Evolutionary conservation across 768 basidiomycete genomes (phyloP), one percentile per base, ranked within the genome.

Genomic region (Boletellus emodensis): DNA sequence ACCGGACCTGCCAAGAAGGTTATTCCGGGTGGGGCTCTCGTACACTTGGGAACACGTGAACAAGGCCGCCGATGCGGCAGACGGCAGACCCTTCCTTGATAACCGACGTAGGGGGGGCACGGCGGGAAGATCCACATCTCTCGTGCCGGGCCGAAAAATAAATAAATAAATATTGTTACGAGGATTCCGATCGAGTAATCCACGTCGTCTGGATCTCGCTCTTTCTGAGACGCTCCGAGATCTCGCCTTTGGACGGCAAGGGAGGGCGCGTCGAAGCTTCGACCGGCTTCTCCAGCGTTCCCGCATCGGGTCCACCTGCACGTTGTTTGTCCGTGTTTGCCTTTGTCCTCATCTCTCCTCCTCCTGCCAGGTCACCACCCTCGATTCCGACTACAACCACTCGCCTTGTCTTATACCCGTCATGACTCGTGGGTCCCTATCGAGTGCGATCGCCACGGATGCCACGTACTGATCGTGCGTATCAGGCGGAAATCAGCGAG

Each of bases 401-500:
- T 28, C 34, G 12, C 50, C 9, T 18, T 26, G 24, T 34, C 24
- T 11, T 18, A 40, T 47, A 54, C 46, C 40, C 48, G 22, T 44
- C 48, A 82, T 83, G 81, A 84, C 82, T 57, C 75, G 82, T 81
- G 69, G 68, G 80, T 76, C 8, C 34, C 54, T 42, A 40, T 37
- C 37, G 18, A 30, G 14, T 22, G 26, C 6, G 11, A 1, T 46
- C 30, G n/a, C 32, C 36, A 26, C 24, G n/a, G 26, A 20, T 32
- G 2, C 24, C 7, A 3, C 20, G 18, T 30, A 13, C 44, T 59
- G 24, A 26, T 26, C 24, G 24, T 42, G 17, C 14, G 18, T 14
- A 54, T 55, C 59, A 90, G 89, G 89, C 61, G 89, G 89, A 59
- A 89, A 91, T 64, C 88, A 90, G 67, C 80, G 89, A 46, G 89